phyloP scores from a whole-genome alignment of 371 early-diverging fungal genomes.

The Mucor piriformis region DNA sequence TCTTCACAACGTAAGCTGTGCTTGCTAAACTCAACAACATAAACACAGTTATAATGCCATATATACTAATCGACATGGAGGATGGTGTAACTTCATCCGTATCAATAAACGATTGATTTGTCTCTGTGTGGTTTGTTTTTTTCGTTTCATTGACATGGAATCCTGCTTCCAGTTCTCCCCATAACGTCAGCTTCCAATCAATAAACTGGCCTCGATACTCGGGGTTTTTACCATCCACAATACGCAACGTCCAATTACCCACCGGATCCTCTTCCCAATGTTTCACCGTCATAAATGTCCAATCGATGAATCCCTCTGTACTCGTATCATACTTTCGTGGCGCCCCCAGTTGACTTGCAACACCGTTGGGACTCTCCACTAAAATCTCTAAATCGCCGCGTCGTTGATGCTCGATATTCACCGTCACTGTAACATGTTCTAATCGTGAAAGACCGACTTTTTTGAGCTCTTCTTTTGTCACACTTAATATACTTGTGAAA shows the following conservation, averaged over 20 bases:
- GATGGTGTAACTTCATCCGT: neutral
- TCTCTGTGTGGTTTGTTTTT: neutral
- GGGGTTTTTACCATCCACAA: constrained; percentile 58
- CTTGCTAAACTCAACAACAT: constrained; percentile 15
- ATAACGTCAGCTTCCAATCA: constrained; percentile 70
- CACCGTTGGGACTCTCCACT: constrained; percentile 71
- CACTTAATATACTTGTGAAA: constrained; percentile 35
- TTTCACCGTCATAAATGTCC: constrained; percentile 95
- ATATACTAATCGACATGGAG: neutral
- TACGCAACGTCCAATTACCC: constrained; percentile 80
- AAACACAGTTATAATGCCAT: constrained; percentile 7
- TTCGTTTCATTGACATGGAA: neutral
- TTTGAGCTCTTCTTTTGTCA: constrained; percentile 53
- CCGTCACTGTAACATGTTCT: constrained; percentile 86
- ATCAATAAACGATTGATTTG: constrained; percentile 9
- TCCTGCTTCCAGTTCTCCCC: constrained; percentile 57
- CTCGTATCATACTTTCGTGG: constrained; percentile 69
- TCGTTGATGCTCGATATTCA: constrained; percentile 73
- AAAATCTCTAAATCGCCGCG: constrained; percentile 85
- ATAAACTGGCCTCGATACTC: constrained; percentile 50
- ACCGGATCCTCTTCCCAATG: constrained; percentile 89
- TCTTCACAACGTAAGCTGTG: constrained; percentile 18
- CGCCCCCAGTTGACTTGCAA: constrained; percentile 72
- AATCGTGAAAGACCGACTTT: constrained; percentile 55
- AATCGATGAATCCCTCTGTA: constrained; percentile 73